A percentile compares a stretch with the other conserved stretches of the same genome.
Evolutionary conservation across 2,329 filamentous ascomycete species (phyloP).

Genomic region (Septoria linicola): DNA sequence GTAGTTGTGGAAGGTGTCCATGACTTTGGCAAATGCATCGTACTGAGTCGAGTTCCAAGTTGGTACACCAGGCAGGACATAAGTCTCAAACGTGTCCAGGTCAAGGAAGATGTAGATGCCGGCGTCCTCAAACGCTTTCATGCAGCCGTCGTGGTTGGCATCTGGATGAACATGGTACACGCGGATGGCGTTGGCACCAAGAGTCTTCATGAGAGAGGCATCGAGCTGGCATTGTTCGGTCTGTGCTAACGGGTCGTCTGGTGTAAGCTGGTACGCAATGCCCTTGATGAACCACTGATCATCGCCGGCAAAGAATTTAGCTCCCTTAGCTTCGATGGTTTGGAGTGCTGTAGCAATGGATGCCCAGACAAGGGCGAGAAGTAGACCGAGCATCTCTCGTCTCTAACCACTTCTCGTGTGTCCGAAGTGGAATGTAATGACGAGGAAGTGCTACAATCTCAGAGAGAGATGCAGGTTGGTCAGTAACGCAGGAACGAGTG

Average conservation of each 20-base stretch:
- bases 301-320: constrained; percentile 85
- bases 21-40: constrained; percentile 65
- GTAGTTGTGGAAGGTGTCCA: constrained; percentile 74
- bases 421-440: no score
- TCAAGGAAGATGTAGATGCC: constrained; percentile 85
- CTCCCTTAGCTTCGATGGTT: constrained; percentile 63
- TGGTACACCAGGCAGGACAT: constrained; percentile 55
- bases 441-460: no score
- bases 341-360: constrained; percentile 49
- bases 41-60: constrained; percentile 73
- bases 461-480: no score
- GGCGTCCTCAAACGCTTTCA: constrained; percentile 73
- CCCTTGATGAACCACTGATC: constrained; percentile 78
- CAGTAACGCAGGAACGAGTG: no score
- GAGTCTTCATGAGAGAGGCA: constrained; percentile 70
- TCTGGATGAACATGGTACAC: constrained; percentile 81
- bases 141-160: constrained; percentile 73
- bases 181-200: constrained; percentile 81
- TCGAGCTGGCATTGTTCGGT: constrained; percentile 74
- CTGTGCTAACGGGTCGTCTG: constrained; percentile 73
- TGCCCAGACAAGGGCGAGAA: constrained; percentile 25
- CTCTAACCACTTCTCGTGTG: background rate
- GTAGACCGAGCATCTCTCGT: constrained; percentile 11
- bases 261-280: constrained; percentile 49
- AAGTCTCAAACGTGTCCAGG: constrained; percentile 71